phyloP scores from a whole-genome alignment of 148 eudicot species.

The Rhododendron henanense region DNA sequence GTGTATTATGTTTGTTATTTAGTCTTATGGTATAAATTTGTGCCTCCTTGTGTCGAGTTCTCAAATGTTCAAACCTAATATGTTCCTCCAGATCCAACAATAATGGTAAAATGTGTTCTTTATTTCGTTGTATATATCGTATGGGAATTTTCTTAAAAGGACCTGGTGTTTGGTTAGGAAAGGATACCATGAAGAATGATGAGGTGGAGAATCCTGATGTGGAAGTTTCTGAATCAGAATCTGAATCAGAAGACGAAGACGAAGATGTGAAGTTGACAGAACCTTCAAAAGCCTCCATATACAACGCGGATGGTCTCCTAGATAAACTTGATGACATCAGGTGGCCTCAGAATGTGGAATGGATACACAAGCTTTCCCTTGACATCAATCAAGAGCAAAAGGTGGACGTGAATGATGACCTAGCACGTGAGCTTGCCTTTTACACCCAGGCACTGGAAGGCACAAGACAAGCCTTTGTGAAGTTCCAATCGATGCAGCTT shows the following conservation, averaged over 20 bases:
- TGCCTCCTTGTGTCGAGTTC: not conserved
- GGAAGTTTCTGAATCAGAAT: constrained; percentile 41
- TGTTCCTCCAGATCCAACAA: not conserved
- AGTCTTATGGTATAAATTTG: not conserved
- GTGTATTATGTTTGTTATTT: not conserved
- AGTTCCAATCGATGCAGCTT: constrained; percentile 57
- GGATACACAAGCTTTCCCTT: constrained; percentile 65
- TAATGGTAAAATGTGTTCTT: not conserved
- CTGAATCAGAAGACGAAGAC: constrained; percentile 47
- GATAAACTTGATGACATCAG: constrained; percentile 73
- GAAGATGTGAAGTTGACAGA: constrained; percentile 49
- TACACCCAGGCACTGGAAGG: constrained; percentile 86
- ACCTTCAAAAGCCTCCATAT: constrained; percentile 72
- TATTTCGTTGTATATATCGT: not conserved
- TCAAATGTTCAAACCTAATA: not conserved
- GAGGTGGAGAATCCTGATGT: constrained; percentile 14
- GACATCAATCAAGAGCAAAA: constrained; percentile 52
- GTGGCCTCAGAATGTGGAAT: constrained; percentile 74
- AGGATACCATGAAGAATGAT: constrained; percentile 21
- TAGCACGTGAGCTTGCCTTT: constrained; percentile 70
- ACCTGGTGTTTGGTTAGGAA: constrained; percentile 10
- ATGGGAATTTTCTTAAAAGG: constrained; percentile 22
- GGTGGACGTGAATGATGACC: constrained; percentile 83
- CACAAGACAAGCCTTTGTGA: constrained; percentile 65
- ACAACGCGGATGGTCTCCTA: constrained; percentile 57